A percentile compares a stretch with the other conserved stretches of the same genome.
Conservation (phyloP, 306 rosid genomes). For the Arachis stenosperma region DNA sequence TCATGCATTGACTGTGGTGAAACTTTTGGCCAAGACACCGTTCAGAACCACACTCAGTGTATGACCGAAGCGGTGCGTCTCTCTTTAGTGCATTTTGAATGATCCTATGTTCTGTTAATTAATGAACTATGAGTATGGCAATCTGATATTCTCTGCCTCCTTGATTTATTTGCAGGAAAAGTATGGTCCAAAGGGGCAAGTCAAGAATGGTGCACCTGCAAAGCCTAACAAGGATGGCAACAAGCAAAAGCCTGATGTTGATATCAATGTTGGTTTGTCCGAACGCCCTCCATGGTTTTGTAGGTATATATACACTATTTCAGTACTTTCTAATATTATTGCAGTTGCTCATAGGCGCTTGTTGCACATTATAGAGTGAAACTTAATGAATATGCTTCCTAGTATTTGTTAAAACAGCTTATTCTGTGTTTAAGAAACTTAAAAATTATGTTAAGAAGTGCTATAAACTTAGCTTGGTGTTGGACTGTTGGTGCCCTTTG, state of each 20-base stretch:
- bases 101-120: not conserved
- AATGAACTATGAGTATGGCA: too few species aligned
- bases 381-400: conserved; percentile 26
- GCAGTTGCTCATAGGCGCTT: not conserved
- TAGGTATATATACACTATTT: conserved; percentile 54
- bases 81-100: conserved; percentile 13
- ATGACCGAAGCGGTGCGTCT: conserved; percentile 79
- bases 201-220: conserved; percentile 55
- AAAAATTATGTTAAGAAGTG: not conserved
- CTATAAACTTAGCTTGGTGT: not conserved
- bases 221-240: conserved; percentile 61
- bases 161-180: conserved; percentile 64
- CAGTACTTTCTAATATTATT: conserved; percentile 14
- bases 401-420: not conserved
- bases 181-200: conserved; percentile 95
- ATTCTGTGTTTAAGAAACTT: not conserved
- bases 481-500: not conserved
- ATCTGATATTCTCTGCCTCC: not conserved
- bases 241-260: conserved; percentile 68
- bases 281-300: conserved; percentile 95
- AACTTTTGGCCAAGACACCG: conserved; percentile 73
- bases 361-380: not conserved
- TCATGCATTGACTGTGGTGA: conserved; percentile 94
- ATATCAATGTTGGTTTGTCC: conserved; percentile 81
- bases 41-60: conserved; percentile 83